Percentiles rank a stretch among this genome's conserved stretches.
phyloP scores from a whole-genome alignment of 2,329 filamentous ascomycete genomes.

The Colletotrichum musae region DNA sequence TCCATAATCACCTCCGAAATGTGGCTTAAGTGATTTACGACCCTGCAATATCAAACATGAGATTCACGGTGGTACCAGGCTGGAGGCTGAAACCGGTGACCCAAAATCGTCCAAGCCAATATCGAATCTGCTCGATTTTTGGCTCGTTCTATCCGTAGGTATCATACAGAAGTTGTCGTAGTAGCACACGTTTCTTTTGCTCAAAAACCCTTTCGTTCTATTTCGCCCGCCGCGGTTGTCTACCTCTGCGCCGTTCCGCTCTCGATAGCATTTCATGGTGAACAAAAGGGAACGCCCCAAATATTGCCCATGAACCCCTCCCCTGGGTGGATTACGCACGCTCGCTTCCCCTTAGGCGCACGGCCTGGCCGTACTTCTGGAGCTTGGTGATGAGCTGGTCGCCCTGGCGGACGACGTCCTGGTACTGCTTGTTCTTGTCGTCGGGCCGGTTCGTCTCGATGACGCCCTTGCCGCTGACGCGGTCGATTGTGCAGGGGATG shows the following conservation, averaged over 20 bases:
- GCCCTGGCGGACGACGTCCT: conserved; percentile 96
- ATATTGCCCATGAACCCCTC: not conserved
- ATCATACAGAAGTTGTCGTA: conserved; percentile 49
- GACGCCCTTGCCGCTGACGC: conserved; percentile 94
- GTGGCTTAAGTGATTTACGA: too few relatives aligned
- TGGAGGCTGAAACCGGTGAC: not conserved
- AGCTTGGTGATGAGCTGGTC: conserved; percentile 98
- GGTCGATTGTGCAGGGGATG: conserved; percentile 97
- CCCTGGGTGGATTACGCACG: conserved; percentile 71
- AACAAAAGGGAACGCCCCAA: not conserved
- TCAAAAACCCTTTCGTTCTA: conserved; percentile 27
- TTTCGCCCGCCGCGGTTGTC: conserved; percentile 24
- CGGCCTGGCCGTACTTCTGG: conserved; percentile 98
- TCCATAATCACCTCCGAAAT: not conserved
- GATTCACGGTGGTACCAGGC: too few relatives aligned
- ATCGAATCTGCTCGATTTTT: conserved; percentile 29
- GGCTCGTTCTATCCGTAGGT: conserved; percentile 48
- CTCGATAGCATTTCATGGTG: conserved; percentile 8
- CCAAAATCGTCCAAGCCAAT: conserved; percentile 24
- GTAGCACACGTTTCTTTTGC: conserved; percentile 45
- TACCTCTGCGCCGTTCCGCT: conserved; percentile 23
- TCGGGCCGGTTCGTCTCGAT: conserved; percentile 98
- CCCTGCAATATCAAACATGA: not conserved
- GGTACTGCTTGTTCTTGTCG: conserved; percentile 99
- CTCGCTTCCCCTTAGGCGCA: conserved; percentile 94